Evolutionary conservation across 306 rosid genomes (phyloP), one percentile per base, ranked within the genome.

Genomic region (Vachellia collinsii): DNA sequence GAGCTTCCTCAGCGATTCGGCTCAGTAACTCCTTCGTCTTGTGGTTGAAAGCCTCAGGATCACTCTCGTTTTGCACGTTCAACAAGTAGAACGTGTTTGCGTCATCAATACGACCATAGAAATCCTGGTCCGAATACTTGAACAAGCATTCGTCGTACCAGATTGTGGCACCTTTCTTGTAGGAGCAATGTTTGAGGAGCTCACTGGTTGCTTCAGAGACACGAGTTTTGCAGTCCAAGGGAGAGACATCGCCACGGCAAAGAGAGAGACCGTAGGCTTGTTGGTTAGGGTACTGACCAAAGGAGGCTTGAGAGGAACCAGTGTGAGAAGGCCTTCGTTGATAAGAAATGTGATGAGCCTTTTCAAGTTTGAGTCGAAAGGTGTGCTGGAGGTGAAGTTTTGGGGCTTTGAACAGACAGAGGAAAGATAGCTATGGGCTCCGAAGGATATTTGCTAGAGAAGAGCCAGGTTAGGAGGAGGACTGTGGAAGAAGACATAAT

Each of bases 171-270:
- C 69, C 84, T 78, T 88, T 83, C 70, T 70, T 71, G 16, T 78
- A 54, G 0, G 80, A 79, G 20, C 89, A 85, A 11, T 8, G 74
- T 34, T 11, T 54, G 58, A 16, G 64, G 39, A 87, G 41, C 34
- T 72, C 56, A 6, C 6, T 53, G 43, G 65, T 58, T 42, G 88
- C 90, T 2, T 82, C 69, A 3, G 42, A 23, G 39, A 87, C 75
- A 73, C 91, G 78, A 2, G 70, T 78, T 63, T 70, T 70, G 80
- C 93, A 82, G 11, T 89, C 91, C 1, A 50, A 46, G 29, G 85
- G 0, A 0, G 89, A 89, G 19, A 82, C 85, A 5, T 82, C 80
- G 0, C 84, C 85, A 0, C 84, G 75, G 12, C 93, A 85, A 4
- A 87, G 86, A 8, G 81, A 83, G 0, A 87, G 77, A 0, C 93